These are phyloP conservation scores for Amanita rubescens DNA, from an alignment of 768 basidiomycete genomes.

Conservation along the genomic window DNA sequence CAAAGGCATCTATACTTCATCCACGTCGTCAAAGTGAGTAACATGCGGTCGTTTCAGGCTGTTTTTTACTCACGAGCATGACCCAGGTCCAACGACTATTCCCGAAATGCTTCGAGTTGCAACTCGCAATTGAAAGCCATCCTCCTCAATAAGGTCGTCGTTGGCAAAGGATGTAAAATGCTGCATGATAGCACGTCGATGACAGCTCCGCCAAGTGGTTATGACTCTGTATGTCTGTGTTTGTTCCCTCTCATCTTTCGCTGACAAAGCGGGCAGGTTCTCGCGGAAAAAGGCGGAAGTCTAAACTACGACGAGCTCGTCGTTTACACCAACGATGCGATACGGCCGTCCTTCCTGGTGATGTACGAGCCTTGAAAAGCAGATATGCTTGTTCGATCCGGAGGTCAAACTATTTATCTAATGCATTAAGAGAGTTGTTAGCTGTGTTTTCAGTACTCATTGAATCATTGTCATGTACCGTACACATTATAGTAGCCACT, in stretches of 20 bases:
- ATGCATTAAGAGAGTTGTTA: background rate
- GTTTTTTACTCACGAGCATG: background rate
- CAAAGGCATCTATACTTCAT: conserved; percentile 65
- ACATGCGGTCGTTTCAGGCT: background rate
- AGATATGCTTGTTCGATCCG: background rate
- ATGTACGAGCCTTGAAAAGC: conserved; percentile 49
- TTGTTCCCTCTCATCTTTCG: background rate
- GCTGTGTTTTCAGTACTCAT: background rate
- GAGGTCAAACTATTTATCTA: background rate
- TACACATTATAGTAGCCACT: no score
- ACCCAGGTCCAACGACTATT: conserved; percentile 61
- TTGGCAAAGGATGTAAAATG: conserved; percentile 64
- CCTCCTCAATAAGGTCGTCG: conserved; percentile 67
- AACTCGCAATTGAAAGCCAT: conserved; percentile 53
- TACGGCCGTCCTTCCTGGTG: conserved; percentile 63
- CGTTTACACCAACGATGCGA: conserved; percentile 65
- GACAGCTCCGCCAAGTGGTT: conserved; percentile 53
- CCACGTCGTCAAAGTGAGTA: conserved; percentile 67
- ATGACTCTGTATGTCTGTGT: conserved; percentile 50
- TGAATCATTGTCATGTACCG: background rate
- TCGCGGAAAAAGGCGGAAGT: conserved; percentile 59
- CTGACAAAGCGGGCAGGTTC: conserved; percentile 34
- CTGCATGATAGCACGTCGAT: conserved; percentile 47
- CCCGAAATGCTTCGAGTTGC: conserved; percentile 39
- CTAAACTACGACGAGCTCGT: conserved; percentile 68